Evolutionary conservation across 2,329 filamentous ascomycete species (phyloP).

Genomic region (Chaetomiaceae sp.): DNA sequence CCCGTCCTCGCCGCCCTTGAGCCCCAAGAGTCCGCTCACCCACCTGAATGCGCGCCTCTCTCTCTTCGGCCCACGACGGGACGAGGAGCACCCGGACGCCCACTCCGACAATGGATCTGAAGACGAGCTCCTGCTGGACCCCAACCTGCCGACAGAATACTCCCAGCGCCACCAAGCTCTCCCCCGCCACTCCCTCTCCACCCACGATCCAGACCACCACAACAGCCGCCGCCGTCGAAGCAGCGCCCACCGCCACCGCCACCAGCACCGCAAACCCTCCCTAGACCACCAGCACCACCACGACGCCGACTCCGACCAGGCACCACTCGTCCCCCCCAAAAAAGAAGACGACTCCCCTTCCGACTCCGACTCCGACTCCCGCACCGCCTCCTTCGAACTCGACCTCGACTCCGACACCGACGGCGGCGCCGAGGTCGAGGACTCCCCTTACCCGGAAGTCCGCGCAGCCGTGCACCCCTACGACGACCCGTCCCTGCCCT

Average conservation of each 20-base stretch:
- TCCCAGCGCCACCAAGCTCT: constrained; percentile 25
- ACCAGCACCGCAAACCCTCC: no score
- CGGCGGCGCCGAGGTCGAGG: constrained; percentile 37
- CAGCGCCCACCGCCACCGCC: no score
- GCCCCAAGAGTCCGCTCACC: constrained; percentile 25
- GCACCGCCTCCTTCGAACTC: no score
- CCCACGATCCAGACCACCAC: constrained; percentile 14
- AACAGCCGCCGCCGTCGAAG: constrained; percentile 5
- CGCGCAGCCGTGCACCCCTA: constrained; percentile 58
- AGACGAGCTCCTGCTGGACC: constrained; percentile 51
- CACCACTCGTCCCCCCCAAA: constrained; percentile 9
- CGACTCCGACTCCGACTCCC: no score
- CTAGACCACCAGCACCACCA: no score
- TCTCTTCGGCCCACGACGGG: constrained; percentile 36
- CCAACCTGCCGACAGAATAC: constrained; percentile 43
- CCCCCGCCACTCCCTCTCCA: constrained; percentile 23
- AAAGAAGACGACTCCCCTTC: constrained; percentile 19
- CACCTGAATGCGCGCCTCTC: constrained; percentile 29
- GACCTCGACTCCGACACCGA: constrained; percentile 13
- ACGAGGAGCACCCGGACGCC: constrained; percentile 32
- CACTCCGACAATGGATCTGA: constrained; percentile 43
- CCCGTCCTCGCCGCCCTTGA: constrained; percentile 6
- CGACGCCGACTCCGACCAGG: constrained; percentile 4
- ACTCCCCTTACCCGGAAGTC: constrained; percentile 63
- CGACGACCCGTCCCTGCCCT: constrained; percentile 55